Evolutionary conservation across 345 rosid genomes (phyloP).

Genomic region (Syzygium jambos): DNA sequence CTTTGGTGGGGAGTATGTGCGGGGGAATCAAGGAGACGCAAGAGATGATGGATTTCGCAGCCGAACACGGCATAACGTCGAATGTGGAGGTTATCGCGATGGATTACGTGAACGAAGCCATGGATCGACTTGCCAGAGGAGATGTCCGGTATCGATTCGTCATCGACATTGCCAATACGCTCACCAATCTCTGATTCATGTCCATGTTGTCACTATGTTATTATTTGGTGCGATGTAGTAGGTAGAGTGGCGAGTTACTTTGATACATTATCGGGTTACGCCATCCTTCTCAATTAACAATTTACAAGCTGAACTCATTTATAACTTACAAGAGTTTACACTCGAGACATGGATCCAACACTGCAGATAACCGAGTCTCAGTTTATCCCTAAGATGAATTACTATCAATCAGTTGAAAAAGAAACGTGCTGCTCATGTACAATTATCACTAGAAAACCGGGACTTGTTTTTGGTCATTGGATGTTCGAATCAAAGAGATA

Average conservation of each 20-base stretch:
- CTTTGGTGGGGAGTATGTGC: neutral
- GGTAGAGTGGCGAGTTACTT: neutral
- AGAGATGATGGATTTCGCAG: constrained; percentile 19
- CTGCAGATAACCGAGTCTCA: neutral
- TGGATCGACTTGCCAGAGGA: constrained; percentile 6
- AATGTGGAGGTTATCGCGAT: constrained; percentile 10
- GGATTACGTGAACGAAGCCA: constrained; percentile 11
- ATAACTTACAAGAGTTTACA: neutral
- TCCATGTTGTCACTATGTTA: neutral
- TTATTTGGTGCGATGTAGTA: neutral
- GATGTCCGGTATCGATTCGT: constrained; percentile 18
- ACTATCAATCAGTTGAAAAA: neutral
- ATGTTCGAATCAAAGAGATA: neutral
- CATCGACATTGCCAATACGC: constrained; percentile 13
- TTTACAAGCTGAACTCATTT: neutral
- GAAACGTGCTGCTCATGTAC: neutral
- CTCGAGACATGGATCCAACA: neutral
- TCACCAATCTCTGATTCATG: neutral
- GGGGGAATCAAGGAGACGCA: constrained; percentile 26
- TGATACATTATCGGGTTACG: neutral
- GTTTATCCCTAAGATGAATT: neutral
- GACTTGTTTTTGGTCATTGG: neutral
- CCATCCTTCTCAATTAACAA: neutral
- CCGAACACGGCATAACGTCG: constrained; percentile 2
- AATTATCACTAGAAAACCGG: neutral